These are phyloP conservation scores for Aspergillus chevalieri DNA, from an alignment of 2,329 filamentous ascomycete species.

Conservation along the genomic window DNA sequence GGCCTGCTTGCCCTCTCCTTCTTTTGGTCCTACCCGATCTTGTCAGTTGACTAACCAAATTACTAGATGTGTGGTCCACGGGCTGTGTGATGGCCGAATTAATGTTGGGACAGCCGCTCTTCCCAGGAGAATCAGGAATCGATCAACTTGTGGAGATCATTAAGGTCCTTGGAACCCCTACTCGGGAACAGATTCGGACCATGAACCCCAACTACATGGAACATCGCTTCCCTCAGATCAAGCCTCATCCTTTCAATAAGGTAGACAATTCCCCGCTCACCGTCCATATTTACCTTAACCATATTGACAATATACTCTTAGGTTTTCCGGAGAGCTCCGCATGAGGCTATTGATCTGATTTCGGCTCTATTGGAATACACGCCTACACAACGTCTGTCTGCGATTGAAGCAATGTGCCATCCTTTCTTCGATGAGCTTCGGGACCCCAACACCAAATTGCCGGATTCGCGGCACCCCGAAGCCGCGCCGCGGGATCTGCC, in stretches of 20 bases:
- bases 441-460: constrained; percentile 82
- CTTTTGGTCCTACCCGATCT: background rate
- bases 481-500: constrained; percentile 76
- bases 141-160: constrained; percentile 99
- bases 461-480: constrained; percentile 86
- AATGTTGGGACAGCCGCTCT: constrained; percentile 96
- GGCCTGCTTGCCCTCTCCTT: background rate
- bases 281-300: background rate
- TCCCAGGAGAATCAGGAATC: constrained; percentile 96
- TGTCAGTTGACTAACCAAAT: constrained; percentile 8
- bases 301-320: constrained; percentile 27
- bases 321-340: constrained; percentile 94
- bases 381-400: constrained; percentile 86
- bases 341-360: constrained; percentile 90
- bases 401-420: constrained; percentile 94
- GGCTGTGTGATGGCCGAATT: constrained; percentile 99
- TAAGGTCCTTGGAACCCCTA: constrained; percentile 95
- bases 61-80: constrained; percentile 92
- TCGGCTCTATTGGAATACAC: constrained; percentile 93
- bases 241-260: constrained; percentile 98
- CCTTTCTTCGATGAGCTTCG: constrained; percentile 97
- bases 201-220: constrained; percentile 99
- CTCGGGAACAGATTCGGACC: constrained; percentile 94
- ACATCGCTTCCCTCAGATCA: constrained; percentile 99
- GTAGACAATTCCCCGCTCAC: constrained; percentile 29